Evolutionary conservation across 2,329 filamentous ascomycete species (phyloP), one percentile per base, ranked within the genome.

Genomic region (Coniochaeta sp.): DNA sequence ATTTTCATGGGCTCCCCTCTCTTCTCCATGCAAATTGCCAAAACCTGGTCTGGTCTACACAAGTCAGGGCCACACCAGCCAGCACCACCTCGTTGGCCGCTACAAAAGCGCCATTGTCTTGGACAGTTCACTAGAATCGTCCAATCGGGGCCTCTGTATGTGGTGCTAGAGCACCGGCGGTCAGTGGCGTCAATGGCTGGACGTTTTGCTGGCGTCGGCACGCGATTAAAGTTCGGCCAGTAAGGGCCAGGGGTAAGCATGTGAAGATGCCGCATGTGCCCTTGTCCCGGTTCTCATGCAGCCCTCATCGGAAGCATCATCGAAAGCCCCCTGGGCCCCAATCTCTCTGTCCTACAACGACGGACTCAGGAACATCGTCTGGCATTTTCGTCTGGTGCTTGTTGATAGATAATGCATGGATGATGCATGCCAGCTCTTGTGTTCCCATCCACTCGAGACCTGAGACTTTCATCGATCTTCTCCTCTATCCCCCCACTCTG

Each of bases 151-250:
- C 18, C 6, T 42, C 38, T 42, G 4, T 14, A 10, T 26, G 14
- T 24, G 20, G 10, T 18, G 14, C 18, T 14, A 38, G 16, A 38
- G 10, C 33, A 13, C 5, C 33, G 33, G 33, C 33, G 16, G 14
- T 20, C 33, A 26, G 18, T 42, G 20, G 26, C 12, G 5, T 24
- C 26, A 42, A 42, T 42, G 38, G 38, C 38, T 22, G 26, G 26
- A 24, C 38, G 22, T 42, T 42, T n/a, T n/a, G n/a, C n/a, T n/a
- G n/a, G n/a, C n/a, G n/a, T n/a, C 38, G 38, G 38, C 38, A 42
- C 20, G 20, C 38, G 38, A 42, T 22, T 24, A 24, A 24, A 4
- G 38, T 24, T 26, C 38, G 26, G 10, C 38, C 38, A 26, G 4
- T 42, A 18, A 42, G 38, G 38, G 38, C 8, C 8, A 38, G 10